Percentiles rank a stretch among this genome's conserved stretches.
These are phyloP conservation scores for Thalassiosira mediterranea DNA, from an alignment of 352 stramenopile genomes.

Conservation along the genomic window DNA sequence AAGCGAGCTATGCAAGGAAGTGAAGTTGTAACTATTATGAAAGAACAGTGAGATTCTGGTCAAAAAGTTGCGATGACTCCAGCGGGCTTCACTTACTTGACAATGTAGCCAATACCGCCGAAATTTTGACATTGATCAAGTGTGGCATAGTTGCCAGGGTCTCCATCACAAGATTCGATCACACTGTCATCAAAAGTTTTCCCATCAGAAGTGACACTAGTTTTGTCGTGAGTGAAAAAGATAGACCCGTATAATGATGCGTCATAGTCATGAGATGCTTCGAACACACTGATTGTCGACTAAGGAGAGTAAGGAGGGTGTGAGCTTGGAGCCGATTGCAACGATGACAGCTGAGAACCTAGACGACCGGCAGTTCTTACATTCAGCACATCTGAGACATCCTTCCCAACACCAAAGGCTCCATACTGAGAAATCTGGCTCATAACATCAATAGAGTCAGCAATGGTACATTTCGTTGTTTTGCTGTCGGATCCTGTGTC, in stretches of 20 bases:
- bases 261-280: constrained; percentile 39
- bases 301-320: constrained; percentile 7
- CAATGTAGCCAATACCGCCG: constrained; percentile 71
- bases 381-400: constrained; percentile 40
- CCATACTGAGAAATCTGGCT: constrained; percentile 41
- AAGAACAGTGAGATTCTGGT: constrained; percentile 4
- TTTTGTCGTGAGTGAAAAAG: constrained; percentile 67
- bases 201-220: constrained; percentile 37
- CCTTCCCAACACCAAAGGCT: constrained; percentile 44
- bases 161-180: constrained; percentile 36
- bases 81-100: constrained; percentile 55
- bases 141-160: constrained; percentile 40
- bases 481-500: constrained; percentile 7
- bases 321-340: no score
- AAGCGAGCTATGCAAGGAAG: constrained; percentile 67
- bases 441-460: constrained; percentile 43
- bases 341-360: neutral
- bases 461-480: constrained; percentile 43
- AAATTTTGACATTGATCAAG: constrained; percentile 52
- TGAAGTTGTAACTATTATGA: constrained; percentile 73
- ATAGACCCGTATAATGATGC: constrained; percentile 72
- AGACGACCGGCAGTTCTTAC: constrained; percentile 23
- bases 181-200: constrained; percentile 41
- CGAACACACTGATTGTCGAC: constrained; percentile 34
- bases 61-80: no score